phyloP scores from a whole-genome alignment of 805 yeast genomes.

The Vanderwaltozyma polyspora region DNA sequence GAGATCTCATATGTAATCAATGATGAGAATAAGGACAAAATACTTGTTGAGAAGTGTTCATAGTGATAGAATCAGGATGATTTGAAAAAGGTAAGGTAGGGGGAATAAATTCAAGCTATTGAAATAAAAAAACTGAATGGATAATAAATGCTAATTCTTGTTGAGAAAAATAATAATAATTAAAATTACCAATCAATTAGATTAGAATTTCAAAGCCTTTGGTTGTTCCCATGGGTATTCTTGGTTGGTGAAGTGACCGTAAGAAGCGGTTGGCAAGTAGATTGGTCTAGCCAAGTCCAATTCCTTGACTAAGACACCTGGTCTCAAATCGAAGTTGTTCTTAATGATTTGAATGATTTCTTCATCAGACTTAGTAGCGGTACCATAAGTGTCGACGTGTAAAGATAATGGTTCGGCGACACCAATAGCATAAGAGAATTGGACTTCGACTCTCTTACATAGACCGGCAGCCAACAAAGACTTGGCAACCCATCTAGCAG shows the following conservation, averaged over 20 bases:
- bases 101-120: too few species aligned
- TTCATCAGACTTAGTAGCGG: conserved; percentile 78
- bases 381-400: conserved; percentile 96
- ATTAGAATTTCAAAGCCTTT: conserved; percentile 56
- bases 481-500: conserved; percentile 99
- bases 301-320: conserved; percentile 96
- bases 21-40: too few species aligned
- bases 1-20: too few species aligned
- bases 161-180: neutral
- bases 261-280: conserved; percentile 96
- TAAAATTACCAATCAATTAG: too few species aligned
- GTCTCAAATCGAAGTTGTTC: conserved; percentile 96
- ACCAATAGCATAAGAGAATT: conserved; percentile 99
- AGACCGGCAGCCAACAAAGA: conserved; percentile 90
- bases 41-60: too few species aligned
- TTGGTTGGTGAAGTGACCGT: conserved; percentile 99
- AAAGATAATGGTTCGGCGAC: conserved; percentile 98
- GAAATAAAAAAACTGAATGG: neutral
- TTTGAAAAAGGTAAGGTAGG: too few species aligned
- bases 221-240: conserved; percentile 98
- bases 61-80: too few species aligned
- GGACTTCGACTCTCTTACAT: conserved; percentile 95
- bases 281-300: conserved; percentile 98
- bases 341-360: conserved; percentile 86
- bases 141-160: neutral